Conservation (phyloP, 2,329 filamentous ascomycete genomes). For the Penicillium expansum region DNA sequence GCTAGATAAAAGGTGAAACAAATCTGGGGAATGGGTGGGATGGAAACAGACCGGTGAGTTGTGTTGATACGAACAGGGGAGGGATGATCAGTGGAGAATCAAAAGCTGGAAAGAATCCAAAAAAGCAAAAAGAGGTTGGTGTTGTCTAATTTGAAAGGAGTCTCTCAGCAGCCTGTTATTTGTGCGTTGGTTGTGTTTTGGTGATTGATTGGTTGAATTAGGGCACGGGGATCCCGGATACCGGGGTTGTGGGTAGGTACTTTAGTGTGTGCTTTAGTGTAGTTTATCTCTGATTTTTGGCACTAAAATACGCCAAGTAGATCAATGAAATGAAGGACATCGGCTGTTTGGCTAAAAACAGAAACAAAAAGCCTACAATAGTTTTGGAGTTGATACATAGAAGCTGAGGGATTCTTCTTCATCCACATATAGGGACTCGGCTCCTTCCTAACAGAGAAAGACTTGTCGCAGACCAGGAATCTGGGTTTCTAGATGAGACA, state of each 20-base stretch:
- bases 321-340: neutral
- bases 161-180: neutral
- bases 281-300: neutral
- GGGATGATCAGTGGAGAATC: neutral
- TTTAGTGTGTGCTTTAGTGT: neutral
- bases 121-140: constrained; percentile 8
- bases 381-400: neutral
- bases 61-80: neutral
- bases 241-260: constrained; percentile 4
- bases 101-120: neutral
- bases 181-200: neutral
- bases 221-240: constrained; percentile 1
- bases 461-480: neutral
- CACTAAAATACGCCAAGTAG: neutral
- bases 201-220: constrained; percentile 5
- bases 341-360: neutral
- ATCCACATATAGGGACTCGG: neutral
- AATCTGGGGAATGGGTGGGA: constrained; percentile 12
- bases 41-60: neutral
- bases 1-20: neutral
- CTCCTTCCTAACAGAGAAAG: neutral
- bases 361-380: neutral
- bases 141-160: constrained; percentile 8
- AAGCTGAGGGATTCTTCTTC: neutral
- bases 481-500: neutral